Conservation (phyloP, 2,329 filamentous ascomycete species). For the Ploettnerulaceae sp. region DNA sequence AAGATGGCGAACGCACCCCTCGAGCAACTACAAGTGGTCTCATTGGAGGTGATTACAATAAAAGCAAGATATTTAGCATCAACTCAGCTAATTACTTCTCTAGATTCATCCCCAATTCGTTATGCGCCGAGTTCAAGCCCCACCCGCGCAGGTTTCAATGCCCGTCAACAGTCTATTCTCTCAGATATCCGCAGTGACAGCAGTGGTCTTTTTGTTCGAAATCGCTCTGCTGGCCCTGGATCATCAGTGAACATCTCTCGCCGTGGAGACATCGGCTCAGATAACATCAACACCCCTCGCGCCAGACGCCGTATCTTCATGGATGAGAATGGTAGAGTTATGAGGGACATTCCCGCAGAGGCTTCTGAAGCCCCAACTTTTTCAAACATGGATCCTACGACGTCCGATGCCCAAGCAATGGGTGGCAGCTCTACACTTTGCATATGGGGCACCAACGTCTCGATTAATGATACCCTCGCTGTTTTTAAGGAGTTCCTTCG, state of each 20-base stretch:
- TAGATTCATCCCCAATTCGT: conserved; percentile 87
- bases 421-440: conserved; percentile 77
- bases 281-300: conserved; percentile 55
- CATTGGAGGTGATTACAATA: conserved; percentile 53
- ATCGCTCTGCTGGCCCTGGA: conserved; percentile 48
- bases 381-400: conserved; percentile 67
- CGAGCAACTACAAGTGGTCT: conserved; percentile 53
- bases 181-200: conserved; percentile 76
- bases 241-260: conserved; percentile 53
- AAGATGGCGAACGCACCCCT: conserved; percentile 66
- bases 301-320: conserved; percentile 50
- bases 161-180: conserved; percentile 46
- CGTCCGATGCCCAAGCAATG: conserved; percentile 84
- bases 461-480: conserved; percentile 81
- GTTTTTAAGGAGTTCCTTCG: conserved; percentile 88
- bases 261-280: conserved; percentile 83
- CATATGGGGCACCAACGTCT: conserved; percentile 97
- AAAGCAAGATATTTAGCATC: background rate
- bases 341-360: conserved; percentile 47
- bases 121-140: conserved; percentile 90
- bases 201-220: conserved; percentile 79
- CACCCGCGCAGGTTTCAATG: conserved; percentile 42
- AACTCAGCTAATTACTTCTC: conserved; percentile 2
- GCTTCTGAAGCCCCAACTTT: conserved; percentile 58
- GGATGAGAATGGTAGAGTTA: conserved; percentile 52